Percentiles rank a stretch among this genome's conserved stretches.
These are phyloP conservation scores for Oryza meridionalis DNA, from an alignment of 176 grass and related monocot genomes.

Conservation along the genomic window DNA sequence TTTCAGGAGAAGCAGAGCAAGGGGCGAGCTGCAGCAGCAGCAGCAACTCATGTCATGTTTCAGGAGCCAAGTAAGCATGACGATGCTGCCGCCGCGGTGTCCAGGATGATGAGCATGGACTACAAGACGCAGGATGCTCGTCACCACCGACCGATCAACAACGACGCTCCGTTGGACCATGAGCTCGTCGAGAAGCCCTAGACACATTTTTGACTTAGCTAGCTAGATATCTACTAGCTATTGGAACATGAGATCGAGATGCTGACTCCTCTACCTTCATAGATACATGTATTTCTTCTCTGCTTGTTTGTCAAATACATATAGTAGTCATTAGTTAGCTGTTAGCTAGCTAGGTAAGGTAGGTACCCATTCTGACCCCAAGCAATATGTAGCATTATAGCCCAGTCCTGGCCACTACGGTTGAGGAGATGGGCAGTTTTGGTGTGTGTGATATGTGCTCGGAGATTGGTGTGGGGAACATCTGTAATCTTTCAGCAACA, in stretches of 20 bases:
- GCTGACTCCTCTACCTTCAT: background rate
- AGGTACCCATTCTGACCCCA: slow-evolving; percentile 1
- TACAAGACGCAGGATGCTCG: slow-evolving; percentile 24
- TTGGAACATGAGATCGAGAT: slow-evolving; percentile 21
- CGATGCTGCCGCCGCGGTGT: background rate
- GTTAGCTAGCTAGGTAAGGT: background rate
- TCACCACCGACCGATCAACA: slow-evolving; percentile 64
- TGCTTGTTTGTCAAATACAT: background rate
- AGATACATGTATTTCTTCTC: slow-evolving; percentile 25
- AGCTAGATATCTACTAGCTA: background rate
- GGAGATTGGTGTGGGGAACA: slow-evolving; percentile 14
- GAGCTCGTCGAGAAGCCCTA: slow-evolving; percentile 42
- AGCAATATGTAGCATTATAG: slow-evolving; percentile 8
- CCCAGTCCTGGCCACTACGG: slow-evolving; percentile 18
- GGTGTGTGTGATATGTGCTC: slow-evolving; percentile 36
- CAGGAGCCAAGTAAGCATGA: slow-evolving; percentile 1
- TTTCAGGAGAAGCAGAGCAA: slow-evolving; percentile 33
- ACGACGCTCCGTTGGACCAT: slow-evolving; percentile 38
- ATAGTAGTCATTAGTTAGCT: slow-evolving; percentile 19
- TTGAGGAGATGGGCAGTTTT: slow-evolving; percentile 49
- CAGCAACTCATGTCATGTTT: slow-evolving; percentile 9
- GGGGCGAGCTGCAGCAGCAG: background rate
- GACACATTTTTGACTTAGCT: background rate
- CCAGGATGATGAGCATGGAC: slow-evolving; percentile 52
- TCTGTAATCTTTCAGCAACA: slow-evolving; percentile 5